Evolutionary conservation across 352 stramenopile species (phyloP), one percentile per base, ranked within the genome.

Genomic region (Phytophthora quininea): DNA sequence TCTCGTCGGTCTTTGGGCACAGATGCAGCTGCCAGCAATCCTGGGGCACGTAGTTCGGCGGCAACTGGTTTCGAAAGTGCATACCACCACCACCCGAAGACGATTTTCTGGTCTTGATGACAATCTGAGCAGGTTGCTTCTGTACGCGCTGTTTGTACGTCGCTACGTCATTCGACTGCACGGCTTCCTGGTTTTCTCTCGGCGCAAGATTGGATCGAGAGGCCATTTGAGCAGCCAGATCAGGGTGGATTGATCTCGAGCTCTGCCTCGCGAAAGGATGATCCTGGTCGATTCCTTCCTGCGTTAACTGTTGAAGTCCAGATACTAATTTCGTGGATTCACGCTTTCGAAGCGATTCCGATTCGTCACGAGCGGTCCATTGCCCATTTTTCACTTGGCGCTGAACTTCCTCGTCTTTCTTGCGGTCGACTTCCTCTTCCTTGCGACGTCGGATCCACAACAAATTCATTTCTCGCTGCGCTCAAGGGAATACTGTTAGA

Each of bases 11-110:
- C 37, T 61, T 68, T 74, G 1, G 62, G 32, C 1, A 67, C 38
- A 1, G 62, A 68, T 7, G 51, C 54, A 10, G 58, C 52, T 59
- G 49, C 38, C 19, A 59, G 24, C 40, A 60, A 40, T 10, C 62
- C 38, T 32, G 62, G 56, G 76, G 79, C 1, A 80, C 79, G 63
- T 89, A 93, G 50, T 91, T 91, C 3, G 79, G 30, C 10, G 85
- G 85, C 15, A 93, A 58, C 8, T 85, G 77, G 45, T 93, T 93
- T 40, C 85, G 81, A 53, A 88, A 93, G 45, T 91, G 85, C 85
- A 93, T 91, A 4, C 83, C 84, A 35, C 79, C 79, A 4, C 55
- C 19, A 0, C 19, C 19, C 19, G 19, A 24, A 59, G 43, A 29
- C 50, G 55, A 51, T 24, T 79, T 84, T 54, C 62, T 76, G 14